A percentile compares a stretch with the other conserved stretches of the same genome.
Conservation (phyloP, 2,329 filamentous ascomycete species). For the Trichophyton equinum region DNA sequence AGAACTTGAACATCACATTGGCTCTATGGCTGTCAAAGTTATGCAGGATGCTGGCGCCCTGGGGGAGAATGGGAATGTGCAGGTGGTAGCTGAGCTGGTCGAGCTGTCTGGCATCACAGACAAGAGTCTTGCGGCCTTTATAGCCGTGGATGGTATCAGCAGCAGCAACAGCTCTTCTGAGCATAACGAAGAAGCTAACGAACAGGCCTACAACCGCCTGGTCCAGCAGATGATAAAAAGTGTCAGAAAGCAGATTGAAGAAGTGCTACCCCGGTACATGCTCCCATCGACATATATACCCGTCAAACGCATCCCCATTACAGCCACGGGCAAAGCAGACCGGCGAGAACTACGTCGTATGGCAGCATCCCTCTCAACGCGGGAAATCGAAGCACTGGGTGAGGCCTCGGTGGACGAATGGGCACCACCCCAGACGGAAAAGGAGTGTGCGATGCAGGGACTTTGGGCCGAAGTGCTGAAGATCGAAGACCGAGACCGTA, state of each 20-base stretch:
- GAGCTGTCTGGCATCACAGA: background rate
- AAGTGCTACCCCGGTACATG: conserved; percentile 21
- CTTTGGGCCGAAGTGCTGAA: background rate
- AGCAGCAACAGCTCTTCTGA: background rate
- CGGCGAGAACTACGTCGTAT: background rate
- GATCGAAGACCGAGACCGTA: background rate
- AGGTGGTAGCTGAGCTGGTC: background rate
- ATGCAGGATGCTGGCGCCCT: background rate
- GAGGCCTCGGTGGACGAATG: background rate
- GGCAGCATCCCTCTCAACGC: background rate
- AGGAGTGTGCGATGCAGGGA: background rate
- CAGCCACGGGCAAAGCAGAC: background rate
- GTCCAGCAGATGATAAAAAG: background rate
- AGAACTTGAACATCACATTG: conserved; percentile 46
- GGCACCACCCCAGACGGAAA: background rate
- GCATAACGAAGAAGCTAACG: background rate
- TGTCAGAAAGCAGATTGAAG: conserved; percentile 12
- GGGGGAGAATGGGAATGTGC: background rate
- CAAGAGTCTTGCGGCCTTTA: background rate
- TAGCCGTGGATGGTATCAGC: background rate
- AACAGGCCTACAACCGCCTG: background rate
- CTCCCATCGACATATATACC: conserved; percentile 8
- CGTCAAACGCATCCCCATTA: background rate
- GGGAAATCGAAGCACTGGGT: background rate
- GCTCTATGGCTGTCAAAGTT: conserved; percentile 22